Evolutionary conservation across 495 filamentous ascomycete genomes (phyloP).

Genomic region (Daldinia concentrica): DNA sequence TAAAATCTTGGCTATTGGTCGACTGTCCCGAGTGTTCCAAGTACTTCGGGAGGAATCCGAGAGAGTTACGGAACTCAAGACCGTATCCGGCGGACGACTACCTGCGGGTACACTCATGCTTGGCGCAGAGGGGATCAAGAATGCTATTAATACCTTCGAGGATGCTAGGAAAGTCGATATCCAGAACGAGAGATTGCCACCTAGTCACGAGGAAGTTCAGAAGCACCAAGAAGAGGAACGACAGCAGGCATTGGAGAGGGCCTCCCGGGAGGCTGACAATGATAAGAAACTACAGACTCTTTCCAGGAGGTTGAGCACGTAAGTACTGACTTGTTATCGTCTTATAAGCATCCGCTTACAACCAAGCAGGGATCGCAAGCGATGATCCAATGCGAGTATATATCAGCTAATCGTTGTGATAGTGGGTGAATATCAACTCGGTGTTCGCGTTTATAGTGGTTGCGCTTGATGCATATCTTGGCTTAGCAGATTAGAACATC

Average conservation of each 20-base stretch:
- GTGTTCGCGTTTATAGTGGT: constrained; percentile 25
- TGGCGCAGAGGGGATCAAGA: constrained; percentile 97
- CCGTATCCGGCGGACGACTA: constrained; percentile 89
- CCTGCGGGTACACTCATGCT: constrained; percentile 97
- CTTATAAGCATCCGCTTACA: constrained; percentile 9
- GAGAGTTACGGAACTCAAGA: constrained; percentile 96
- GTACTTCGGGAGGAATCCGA: constrained; percentile 97
- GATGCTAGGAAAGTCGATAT: constrained; percentile 98
- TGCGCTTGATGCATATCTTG: constrained; percentile 31
- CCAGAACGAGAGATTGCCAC: constrained; percentile 94
- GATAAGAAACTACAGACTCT: constrained; percentile 85
- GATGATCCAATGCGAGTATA: constrained; percentile 31
- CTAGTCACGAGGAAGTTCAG: constrained; percentile 89
- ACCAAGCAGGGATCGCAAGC: constrained; percentile 45
- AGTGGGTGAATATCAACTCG: constrained; percentile 22
- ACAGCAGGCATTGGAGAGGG: constrained; percentile 82
- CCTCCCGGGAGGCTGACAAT: constrained; percentile 86
- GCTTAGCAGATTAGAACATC: constrained; percentile 34
- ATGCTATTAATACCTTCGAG: constrained; percentile 97
- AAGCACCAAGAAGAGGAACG: constrained; percentile 80
- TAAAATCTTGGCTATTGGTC: constrained; percentile 98
- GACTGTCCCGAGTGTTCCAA: constrained; percentile 97
- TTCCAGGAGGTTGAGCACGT: constrained; percentile 95
- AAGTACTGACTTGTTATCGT: constrained; percentile 53
- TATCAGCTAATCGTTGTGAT: constrained; percentile 24